phyloP scores from a whole-genome alignment of 176 grass and related monocot genomes.

The Paspalum notatum region DNA sequence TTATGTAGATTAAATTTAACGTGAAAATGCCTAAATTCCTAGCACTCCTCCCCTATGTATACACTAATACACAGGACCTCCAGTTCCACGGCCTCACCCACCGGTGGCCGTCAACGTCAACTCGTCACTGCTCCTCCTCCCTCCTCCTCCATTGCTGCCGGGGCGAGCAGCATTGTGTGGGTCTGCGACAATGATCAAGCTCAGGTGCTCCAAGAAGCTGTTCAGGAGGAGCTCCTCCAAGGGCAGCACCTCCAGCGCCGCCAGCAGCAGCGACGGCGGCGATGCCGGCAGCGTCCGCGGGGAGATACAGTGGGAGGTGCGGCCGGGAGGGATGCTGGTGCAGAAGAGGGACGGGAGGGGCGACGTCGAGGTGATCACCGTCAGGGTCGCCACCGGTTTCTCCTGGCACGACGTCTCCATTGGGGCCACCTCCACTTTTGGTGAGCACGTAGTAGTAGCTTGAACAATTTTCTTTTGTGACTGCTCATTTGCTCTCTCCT shows the following conservation, averaged over 20 bases:
- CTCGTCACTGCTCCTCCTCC: background rate
- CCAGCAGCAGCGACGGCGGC: constrained; percentile 26
- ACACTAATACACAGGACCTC: constrained; percentile 25
- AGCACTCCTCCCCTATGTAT: constrained; percentile 43
- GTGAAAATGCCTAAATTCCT: no score
- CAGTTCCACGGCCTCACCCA: background rate
- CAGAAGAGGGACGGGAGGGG: constrained; percentile 78
- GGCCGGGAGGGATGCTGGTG: constrained; percentile 96
- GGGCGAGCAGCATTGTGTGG: background rate
- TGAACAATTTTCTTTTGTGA: background rate
- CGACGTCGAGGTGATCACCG: constrained; percentile 60
- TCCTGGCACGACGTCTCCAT: constrained; percentile 83
- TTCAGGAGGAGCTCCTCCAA: constrained; percentile 91
- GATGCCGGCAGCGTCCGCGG: constrained; percentile 7
- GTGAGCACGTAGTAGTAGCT: constrained; percentile 29
- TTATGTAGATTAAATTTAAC: no score
- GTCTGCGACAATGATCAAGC: constrained; percentile 64
- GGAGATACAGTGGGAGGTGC: constrained; percentile 92
- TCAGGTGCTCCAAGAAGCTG: constrained; percentile 87
- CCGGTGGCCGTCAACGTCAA: background rate
- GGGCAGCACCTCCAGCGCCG: constrained; percentile 28
- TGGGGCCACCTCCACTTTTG: constrained; percentile 84
- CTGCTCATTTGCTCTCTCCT: background rate
- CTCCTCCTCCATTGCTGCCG: background rate
- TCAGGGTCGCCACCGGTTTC: constrained; percentile 76